These are phyloP conservation scores for Claviceps sorghi DNA, from an alignment of 2,329 filamentous ascomycete genomes.

Conservation along the genomic window DNA sequence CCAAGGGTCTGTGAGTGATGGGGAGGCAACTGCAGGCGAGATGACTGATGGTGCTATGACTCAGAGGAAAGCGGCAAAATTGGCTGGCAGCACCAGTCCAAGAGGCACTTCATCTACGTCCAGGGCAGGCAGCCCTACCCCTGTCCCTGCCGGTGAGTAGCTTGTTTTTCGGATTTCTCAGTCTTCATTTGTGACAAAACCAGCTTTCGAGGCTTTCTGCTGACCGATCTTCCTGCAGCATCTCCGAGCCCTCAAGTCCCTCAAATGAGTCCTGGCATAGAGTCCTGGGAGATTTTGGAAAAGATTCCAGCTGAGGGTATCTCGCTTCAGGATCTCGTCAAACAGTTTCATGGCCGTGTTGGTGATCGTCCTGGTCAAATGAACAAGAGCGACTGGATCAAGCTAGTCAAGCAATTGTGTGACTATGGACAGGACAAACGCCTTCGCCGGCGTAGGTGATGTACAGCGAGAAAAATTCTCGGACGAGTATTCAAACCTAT, in stretches of 20 bases:
- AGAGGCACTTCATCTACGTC: conserved; percentile 43
- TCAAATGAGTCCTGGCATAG: conserved; percentile 22
- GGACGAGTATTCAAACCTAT: not conserved
- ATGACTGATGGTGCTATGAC: conserved; percentile 41
- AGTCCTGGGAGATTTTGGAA: conserved; percentile 38
- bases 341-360: conserved; percentile 38
- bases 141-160: conserved; percentile 25
- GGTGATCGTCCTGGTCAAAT: conserved; percentile 37
- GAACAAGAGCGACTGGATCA: conserved; percentile 40
- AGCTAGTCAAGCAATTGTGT: conserved; percentile 41
- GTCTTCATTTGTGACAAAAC: not conserved
- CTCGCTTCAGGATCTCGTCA: conserved; percentile 37
- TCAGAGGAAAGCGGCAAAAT: conserved; percentile 41
- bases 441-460: conserved; percentile 25
- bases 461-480: not conserved
- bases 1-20: conserved; percentile 54
- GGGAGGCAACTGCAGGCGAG: conserved; percentile 55
- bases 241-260: conserved; percentile 23
- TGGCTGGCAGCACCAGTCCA: conserved; percentile 30
- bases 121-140: conserved; percentile 45
- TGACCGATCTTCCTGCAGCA: conserved; percentile 10
- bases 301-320: conserved; percentile 41
- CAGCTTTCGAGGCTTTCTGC: not conserved
- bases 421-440: conserved; percentile 42
- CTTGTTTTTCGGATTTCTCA: not conserved